These are phyloP conservation scores for Pyricularia grisea DNA, from an alignment of 2,329 filamentous ascomycete species.

Conservation along the genomic window DNA sequence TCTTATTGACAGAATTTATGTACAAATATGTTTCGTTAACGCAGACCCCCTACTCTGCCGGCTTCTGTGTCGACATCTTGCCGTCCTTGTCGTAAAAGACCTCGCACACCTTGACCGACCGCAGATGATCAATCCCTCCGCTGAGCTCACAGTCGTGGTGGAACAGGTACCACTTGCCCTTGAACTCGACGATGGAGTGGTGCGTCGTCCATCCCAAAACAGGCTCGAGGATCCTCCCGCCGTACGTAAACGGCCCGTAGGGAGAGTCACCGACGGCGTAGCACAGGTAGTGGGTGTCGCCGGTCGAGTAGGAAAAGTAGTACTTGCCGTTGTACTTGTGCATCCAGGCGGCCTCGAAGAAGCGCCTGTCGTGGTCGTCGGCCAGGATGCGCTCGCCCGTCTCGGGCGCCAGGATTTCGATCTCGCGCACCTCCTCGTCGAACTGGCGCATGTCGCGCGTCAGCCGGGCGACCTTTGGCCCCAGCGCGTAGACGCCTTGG, in stretches of 20 bases:
- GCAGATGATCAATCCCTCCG: constrained; percentile 58
- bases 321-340: constrained; percentile 62
- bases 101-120: constrained; percentile 67
- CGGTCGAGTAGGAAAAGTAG: constrained; percentile 72
- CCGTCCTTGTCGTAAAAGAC: constrained; percentile 62
- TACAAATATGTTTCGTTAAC: neutral
- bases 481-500: constrained; percentile 45
- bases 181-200: constrained; percentile 67
- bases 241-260: constrained; percentile 64
- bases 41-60: constrained; percentile 11
- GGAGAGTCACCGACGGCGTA: constrained; percentile 59
- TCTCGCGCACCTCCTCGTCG: constrained; percentile 41
- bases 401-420: constrained; percentile 55
- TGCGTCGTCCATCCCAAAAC: constrained; percentile 77
- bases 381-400: constrained; percentile 49
- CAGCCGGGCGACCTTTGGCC: constrained; percentile 57
- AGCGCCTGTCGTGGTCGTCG: constrained; percentile 63
- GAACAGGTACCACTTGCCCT: constrained; percentile 65
- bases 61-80: constrained; percentile 41
- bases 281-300: constrained; percentile 65
- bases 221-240: constrained; percentile 62
- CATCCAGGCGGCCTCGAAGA: constrained; percentile 77
- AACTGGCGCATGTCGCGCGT: constrained; percentile 58
- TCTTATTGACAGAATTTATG: neutral
- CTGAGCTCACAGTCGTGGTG: constrained; percentile 67